Base-by-base conservation (phyloP, 352 stramenopile species). In the Pythium vanterpoolii region DNA sequence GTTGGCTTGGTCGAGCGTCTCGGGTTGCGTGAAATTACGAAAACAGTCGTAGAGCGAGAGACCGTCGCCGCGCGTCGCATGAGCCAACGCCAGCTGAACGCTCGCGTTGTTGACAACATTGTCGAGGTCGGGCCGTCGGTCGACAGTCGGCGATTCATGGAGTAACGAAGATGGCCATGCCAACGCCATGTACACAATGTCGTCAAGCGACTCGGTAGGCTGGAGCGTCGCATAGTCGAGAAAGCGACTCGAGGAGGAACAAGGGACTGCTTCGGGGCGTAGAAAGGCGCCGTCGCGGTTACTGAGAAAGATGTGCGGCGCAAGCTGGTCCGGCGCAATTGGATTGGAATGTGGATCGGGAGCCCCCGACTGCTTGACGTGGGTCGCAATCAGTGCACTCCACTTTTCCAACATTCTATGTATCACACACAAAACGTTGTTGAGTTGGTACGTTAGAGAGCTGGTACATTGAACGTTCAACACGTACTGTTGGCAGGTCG, bases 1-100 rank as follows among this genome's bases (percentile, higher is more conserved):
- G 38, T 97, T 95, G 49, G 79, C 86, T 31, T 87, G 76, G 30
- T 95, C 87, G 1, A 96, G 69, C 24, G 82, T 85, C 69, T 94
- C 85, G 14, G 79, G 61, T 36, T 86, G 88, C 27, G 81, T 90
- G 67, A 96, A 95, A 61, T 93, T 90, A n/a, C 76, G 71, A 50
- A 97, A 93, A 49, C 79, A 93, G 42, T 93, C 76, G 42, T 87
- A 72, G 52, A 95, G 59, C 19, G 84, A 73, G 56, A 93, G 76
- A 2, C 70, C 70, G 21, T 72, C 31, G 19, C 68, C 64, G 33
- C 57, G 62, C 23, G 59, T 60, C 9, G 28, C 55, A 8, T 27
- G 33, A 5, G 19, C 24, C 19, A 60, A 42, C 27, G 77, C 74
- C 13, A 43, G 59, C 19, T 64, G 44, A 54, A 87, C 71, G 50